phyloP scores from a whole-genome alignment of 2,329 filamentous ascomycete species.

The Sclerotinia spermophila region DNA sequence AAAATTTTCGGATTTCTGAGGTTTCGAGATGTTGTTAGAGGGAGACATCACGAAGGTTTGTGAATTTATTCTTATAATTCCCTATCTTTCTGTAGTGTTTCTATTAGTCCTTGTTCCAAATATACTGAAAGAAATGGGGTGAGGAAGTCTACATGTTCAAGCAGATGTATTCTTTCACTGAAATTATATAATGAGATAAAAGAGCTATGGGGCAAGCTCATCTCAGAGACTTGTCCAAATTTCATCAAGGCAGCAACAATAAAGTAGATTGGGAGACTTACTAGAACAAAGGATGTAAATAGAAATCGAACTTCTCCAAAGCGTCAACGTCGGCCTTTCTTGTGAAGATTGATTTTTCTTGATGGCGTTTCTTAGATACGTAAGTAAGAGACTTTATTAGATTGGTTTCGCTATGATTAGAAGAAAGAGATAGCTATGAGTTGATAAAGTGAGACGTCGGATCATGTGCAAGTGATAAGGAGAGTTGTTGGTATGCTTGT shows the following conservation, averaged over 20 bases:
- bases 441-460: background rate
- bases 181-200: background rate
- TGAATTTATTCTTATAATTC: background rate
- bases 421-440: background rate
- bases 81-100: background rate
- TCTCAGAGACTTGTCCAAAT: background rate
- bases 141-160: background rate
- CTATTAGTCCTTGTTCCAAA: background rate
- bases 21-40: rapidly evolving
- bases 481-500: background rate
- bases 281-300: background rate
- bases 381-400: background rate
- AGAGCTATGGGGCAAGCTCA: background rate
- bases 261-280: background rate
- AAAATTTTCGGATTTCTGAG: background rate
- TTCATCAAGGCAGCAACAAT: background rate
- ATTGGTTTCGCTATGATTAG: background rate
- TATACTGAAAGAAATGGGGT: background rate
- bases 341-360: background rate
- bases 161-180: background rate
- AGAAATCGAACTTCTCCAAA: background rate
- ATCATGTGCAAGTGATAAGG: background rate
- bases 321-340: too few species aligned
- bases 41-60: background rate
- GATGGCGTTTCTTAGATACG: background rate